Base-by-base conservation (phyloP, 768 basidiomycete species). In the Suillus ampliporus region DNA sequence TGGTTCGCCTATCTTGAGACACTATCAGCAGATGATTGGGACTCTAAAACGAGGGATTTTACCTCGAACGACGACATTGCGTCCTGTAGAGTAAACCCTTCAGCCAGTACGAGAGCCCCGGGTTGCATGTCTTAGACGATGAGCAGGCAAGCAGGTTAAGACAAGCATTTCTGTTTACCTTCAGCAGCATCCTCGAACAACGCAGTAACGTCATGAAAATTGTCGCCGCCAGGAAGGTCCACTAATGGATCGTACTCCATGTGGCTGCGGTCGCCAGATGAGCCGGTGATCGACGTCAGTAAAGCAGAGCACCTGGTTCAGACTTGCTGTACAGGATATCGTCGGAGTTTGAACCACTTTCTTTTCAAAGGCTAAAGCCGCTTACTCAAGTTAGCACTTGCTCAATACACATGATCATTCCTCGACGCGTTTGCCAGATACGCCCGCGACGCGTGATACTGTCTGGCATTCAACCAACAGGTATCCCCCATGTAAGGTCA, bases 31-130 rank as follows among this genome's bases (percentile, higher is more conserved):
- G 10, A 26, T 40, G 26, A 38, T 4, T 28, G 4, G 5, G 23
- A 26, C 17, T 26, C 61, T 1, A 10, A 19, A 62, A 50, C 52
- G 23, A 38, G 23, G 13, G 57, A 54, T 26, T 58, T 62, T 71
- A 91, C 93, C 85, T 95, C 91, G 60, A 97, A 87, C 15, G 94
- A 92, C 68, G 91, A 91, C 95, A 98, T 97, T n/a, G 94, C 89
- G 64, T 98, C 95, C 64, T 89, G 84, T 52, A 97, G 80, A 19
- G 86, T 84, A 67, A 94, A 90, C 35, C 84, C 86, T 1, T 88
- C 84, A 68, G 86, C 87, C 38, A 93, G 82, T 7, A 95, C 63
- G 62, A 94, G 77, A 41, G 81, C 81, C 14, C 86, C 87, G 0
- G 82, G 77, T 35, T 83, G 79, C 84, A 97, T 86, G 46, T 86